Conservation (phyloP, 2,329 filamentous ascomycete species). For the Zymoseptoria ardabiliae region DNA sequence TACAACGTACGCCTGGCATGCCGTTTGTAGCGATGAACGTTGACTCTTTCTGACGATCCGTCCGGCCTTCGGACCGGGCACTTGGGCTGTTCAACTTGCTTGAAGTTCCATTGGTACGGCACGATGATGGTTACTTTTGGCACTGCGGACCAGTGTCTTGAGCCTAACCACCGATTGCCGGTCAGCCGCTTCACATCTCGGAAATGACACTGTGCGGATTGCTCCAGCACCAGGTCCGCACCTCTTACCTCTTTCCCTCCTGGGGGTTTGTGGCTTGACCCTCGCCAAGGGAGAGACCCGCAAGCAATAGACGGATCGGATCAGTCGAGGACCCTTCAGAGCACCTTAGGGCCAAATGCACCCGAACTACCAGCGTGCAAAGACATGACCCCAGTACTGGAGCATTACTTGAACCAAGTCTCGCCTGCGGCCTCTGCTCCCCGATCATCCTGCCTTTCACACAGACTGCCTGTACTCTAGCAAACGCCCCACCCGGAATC, state of each 20-base stretch:
- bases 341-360: background rate
- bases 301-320: background rate
- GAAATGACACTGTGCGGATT: background rate
- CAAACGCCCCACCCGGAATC: background rate
- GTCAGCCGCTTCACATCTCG: background rate
- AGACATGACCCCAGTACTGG: background rate
- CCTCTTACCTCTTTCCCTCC: background rate
- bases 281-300: background rate
- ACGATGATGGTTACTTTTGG: background rate
- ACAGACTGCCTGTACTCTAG: background rate
- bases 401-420: background rate
- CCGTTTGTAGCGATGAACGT: background rate
- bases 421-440: background rate
- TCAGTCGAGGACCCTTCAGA: background rate
- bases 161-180: background rate
- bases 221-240: background rate
- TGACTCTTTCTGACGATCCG: background rate
- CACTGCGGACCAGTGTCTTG: background rate
- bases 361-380: background rate
- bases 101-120: background rate
- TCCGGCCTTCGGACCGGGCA: background rate
- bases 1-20: background rate
- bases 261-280: background rate
- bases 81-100: background rate
- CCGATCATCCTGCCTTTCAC: background rate